phyloP scores from a whole-genome alignment of 768 basidiomycete species.

The Chiua virens region DNA sequence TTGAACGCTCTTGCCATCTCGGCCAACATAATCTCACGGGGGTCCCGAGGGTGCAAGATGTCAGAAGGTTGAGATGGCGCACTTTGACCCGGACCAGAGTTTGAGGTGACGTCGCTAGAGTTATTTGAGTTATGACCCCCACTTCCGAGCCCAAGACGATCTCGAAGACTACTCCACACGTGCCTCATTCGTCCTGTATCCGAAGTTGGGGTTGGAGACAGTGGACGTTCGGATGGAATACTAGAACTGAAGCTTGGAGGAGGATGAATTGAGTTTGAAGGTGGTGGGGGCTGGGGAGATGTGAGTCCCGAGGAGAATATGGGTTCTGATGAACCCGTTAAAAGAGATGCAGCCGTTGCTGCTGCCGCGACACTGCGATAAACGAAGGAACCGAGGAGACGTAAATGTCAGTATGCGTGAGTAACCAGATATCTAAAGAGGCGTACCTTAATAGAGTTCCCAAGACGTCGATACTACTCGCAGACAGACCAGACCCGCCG shows the following conservation, averaged over 20 bases:
- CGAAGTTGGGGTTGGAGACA: constrained; percentile 43
- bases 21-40: constrained; percentile 69
- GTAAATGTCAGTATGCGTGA: neutral
- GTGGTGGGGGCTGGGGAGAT: constrained; percentile 29
- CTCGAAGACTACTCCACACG: constrained; percentile 68
- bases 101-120: constrained; percentile 5
- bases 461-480: constrained; percentile 77
- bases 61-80: constrained; percentile 9
- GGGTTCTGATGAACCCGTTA: constrained; percentile 69
- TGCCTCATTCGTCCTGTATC: constrained; percentile 51
- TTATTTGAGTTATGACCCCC: constrained; percentile 16
- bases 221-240: constrained; percentile 32
- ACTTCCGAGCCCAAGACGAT: constrained; percentile 57
- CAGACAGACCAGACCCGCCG: constrained; percentile 48
- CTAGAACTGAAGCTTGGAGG: constrained; percentile 10
- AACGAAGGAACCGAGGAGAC: neutral
- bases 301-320: constrained; percentile 60
- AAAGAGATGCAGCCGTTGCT: constrained; percentile 83
- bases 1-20: constrained; percentile 85
- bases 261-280: constrained; percentile 13
- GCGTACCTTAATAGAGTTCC: constrained; percentile 78
- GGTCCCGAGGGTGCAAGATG: constrained; percentile 36
- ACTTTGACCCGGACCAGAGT: constrained; percentile 8
- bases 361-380: constrained; percentile 76
- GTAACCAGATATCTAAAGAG: neutral